Evolutionary conservation across 225 moss, liverwort and hornwort genomes (phyloP).

Genomic region (Marchantia polymorpha): DNA sequence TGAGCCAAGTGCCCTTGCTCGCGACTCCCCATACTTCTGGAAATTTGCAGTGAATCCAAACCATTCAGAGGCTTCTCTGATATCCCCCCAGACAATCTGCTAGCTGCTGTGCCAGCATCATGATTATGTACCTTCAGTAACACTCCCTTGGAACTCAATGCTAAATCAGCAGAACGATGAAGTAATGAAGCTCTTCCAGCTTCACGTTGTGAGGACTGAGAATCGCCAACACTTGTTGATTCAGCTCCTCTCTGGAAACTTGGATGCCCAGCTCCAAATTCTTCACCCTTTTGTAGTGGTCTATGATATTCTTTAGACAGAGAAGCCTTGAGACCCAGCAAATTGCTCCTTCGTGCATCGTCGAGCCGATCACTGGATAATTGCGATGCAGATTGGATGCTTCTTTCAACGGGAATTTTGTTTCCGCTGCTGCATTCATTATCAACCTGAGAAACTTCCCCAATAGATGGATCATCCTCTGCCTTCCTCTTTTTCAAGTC

Average conservation of each 20-base stretch:
- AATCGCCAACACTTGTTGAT: neutral
- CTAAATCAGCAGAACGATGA: neutral
- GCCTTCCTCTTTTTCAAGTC: constrained; percentile 42
- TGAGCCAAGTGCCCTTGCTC: neutral
- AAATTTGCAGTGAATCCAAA: neutral
- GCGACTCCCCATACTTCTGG: neutral
- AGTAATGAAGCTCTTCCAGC: neutral
- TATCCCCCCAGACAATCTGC: neutral
- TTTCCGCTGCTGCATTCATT: constrained; percentile 2
- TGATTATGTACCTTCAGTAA: neutral
- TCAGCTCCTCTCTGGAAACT: constrained; percentile 1
- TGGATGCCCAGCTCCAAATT: neutral
- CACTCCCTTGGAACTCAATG: neutral
- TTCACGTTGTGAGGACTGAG: neutral
- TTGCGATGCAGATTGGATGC: neutral
- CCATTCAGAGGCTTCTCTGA: neutral
- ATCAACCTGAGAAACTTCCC: constrained; percentile 22
- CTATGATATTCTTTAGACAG: neutral
- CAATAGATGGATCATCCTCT: constrained; percentile 31
- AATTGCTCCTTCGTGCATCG: neutral
- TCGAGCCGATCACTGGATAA: neutral
- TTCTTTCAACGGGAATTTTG: neutral
- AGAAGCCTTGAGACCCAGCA: neutral
- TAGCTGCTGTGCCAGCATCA: neutral
- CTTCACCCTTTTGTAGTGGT: neutral